Evolutionary conservation across 2,329 filamentous ascomycete species (phyloP), one percentile per base, ranked within the genome.

Genomic region (Talaromyces rugulosus): DNA sequence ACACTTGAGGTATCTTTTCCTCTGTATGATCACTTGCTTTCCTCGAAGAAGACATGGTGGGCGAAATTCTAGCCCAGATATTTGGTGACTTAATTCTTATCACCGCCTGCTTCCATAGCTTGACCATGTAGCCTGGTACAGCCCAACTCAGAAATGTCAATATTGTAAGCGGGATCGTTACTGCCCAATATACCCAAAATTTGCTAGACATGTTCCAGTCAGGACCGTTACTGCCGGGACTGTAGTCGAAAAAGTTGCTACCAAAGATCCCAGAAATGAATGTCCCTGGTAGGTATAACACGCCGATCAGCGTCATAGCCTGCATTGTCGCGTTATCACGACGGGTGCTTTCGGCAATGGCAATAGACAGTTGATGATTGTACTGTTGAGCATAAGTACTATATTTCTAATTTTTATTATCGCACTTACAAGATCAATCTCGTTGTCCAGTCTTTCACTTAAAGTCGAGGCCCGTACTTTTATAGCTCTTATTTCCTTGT

Each of bases 201-300:
- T 59, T 62, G 27, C 42, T 52, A 2, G 61, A 62, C 61, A 62
- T 59, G 27, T 36, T 56, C 61, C 61, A 62, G 14, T 62, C 61
- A 12, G 31, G 23, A 23, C 14, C 40, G 30, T 31, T 31, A 42
- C 52, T 54, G 6, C 28, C 18, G 4, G 61, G 61, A 18, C 33
- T 62, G 40, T 59, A 62, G 56, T 62, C 47, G 33, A 62, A 59
- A 33, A 62, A 62, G 27, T 50, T 59, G 16, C 42, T 51, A 11
- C 61, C 61, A 36, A 62, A 62, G 9, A 62, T 59, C 42, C 61
- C 57, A 18, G 61, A 62, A 51, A 62, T 56, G 27, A 59, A 62
- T 59, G 61, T 56, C 1, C 61, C 61, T 16, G 61, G 61, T 28
- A 62, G 33, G 44, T 62, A 62, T 11, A 62, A 11, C 12, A 62